Conservation (phyloP, 768 basidiomycete species). For the Lactarius akahatsu region DNA sequence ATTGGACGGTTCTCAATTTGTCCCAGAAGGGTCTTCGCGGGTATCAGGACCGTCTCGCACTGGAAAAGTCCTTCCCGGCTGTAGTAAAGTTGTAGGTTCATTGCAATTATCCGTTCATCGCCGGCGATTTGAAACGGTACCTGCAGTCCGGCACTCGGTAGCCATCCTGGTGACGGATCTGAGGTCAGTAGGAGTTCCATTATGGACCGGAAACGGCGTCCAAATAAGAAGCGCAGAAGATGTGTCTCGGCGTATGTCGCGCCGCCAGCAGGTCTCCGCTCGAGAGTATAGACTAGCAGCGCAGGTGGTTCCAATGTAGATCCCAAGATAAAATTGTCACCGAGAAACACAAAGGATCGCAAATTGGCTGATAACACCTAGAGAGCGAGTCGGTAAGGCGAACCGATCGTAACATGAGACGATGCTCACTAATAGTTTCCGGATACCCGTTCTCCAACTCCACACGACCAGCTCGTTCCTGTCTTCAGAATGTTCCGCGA, state of each 20-base stretch:
- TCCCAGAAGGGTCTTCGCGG: slow-evolving; percentile 17
- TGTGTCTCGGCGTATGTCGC: neutral
- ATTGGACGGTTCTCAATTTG: neutral
- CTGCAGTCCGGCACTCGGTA: slow-evolving; percentile 6
- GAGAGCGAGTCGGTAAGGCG: neutral
- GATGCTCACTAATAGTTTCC: slow-evolving; percentile 20
- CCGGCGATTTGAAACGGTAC: slow-evolving; percentile 33
- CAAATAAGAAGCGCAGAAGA: slow-evolving; percentile 19
- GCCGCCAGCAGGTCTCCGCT: slow-evolving; percentile 2
- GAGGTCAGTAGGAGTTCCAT: slow-evolving; percentile 14
- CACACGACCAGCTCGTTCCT: slow-evolving; percentile 21
- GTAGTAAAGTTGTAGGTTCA: neutral
- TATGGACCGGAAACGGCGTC: neutral
- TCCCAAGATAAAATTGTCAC: slow-evolving; percentile 13
- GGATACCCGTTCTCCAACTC: slow-evolving; percentile 29
- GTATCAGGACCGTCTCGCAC: slow-evolving; percentile 16
- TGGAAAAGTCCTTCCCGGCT: neutral
- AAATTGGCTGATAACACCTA: slow-evolving; percentile 14
- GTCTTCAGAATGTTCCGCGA: neutral
- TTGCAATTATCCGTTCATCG: slow-evolving; percentile 17
- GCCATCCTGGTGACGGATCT: slow-evolving; percentile 21
- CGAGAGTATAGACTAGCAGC: slow-evolving; percentile 25
- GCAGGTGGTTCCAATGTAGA: slow-evolving; percentile 18
- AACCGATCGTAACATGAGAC: neutral
- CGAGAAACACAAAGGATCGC: slow-evolving; percentile 22